phyloP scores from a whole-genome alignment of 441 rosid species.

The Biscutella laevigata region DNA sequence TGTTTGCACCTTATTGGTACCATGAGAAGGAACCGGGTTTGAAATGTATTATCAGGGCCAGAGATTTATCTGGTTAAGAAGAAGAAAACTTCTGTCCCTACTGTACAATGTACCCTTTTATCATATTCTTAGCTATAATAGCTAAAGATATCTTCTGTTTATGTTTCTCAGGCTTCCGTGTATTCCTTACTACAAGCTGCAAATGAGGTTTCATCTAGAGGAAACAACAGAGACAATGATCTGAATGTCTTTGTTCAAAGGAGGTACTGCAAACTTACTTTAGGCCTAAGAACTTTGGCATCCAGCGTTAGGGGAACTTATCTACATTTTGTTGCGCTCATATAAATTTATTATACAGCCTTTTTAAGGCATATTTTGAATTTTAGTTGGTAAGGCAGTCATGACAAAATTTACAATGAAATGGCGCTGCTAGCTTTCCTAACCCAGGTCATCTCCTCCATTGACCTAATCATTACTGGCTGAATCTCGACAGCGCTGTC shows the following conservation, averaged over 20 bases:
- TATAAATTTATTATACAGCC: too few relatives aligned
- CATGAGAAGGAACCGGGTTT: not conserved
- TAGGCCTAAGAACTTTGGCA: constrained; percentile 10
- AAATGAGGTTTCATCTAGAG: constrained; percentile 70
- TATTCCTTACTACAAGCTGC: constrained; percentile 88
- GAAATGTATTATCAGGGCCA: not conserved
- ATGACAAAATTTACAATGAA: too few relatives aligned
- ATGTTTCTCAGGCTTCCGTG: constrained; percentile 69
- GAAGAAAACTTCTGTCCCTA: not conserved
- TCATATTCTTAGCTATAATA: not conserved
- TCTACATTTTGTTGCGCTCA: not conserved
- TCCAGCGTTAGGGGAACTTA: constrained; percentile 14
- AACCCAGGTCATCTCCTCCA: too few relatives aligned
- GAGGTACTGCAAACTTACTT: constrained; percentile 43
- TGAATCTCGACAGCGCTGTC: too few relatives aligned
- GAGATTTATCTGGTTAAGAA: not conserved
- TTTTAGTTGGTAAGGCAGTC: too few relatives aligned
- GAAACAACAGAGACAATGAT: constrained; percentile 75
- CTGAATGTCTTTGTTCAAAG: constrained; percentile 66
- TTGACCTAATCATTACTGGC: too few relatives aligned
- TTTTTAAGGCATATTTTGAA: too few relatives aligned
- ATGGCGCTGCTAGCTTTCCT: too few relatives aligned
- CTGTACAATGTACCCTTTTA: not conserved
- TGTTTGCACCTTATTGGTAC: not conserved
- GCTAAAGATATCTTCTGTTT: constrained; percentile 24